Evolutionary conservation across 495 filamentous ascomycete species (phyloP).

Genomic region (Penicillium macrosclerotiorum): DNA sequence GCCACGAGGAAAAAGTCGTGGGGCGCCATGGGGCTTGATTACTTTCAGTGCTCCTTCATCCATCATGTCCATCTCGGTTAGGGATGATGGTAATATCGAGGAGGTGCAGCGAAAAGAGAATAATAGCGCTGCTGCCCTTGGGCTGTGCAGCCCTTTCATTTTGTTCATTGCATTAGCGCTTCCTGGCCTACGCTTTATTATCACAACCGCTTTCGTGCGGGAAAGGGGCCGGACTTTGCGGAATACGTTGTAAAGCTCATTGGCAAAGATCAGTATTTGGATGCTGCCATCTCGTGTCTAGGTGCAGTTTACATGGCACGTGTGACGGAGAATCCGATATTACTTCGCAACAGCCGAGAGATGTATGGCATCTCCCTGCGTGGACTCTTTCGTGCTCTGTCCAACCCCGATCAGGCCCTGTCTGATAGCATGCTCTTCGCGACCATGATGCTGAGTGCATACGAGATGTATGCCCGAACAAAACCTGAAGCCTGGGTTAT

Average conservation of each 20-base stretch:
- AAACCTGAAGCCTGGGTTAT: slow-evolving; percentile 29
- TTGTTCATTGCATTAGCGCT: slow-evolving; percentile 29
- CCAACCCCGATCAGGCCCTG: slow-evolving; percentile 19
- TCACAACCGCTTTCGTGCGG: slow-evolving; percentile 31
- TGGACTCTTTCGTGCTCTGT: slow-evolving; percentile 22
- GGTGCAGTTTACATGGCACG: slow-evolving; percentile 31
- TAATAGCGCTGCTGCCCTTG: no score
- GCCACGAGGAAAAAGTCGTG: slow-evolving; percentile 9
- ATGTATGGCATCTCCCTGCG: slow-evolving; percentile 29
- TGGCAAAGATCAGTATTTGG: slow-evolving; percentile 25
- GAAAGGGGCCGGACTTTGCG: slow-evolving; percentile 21
- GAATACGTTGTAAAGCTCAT: slow-evolving; percentile 25
- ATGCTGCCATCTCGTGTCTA: slow-evolving; percentile 29
- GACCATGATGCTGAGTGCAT: slow-evolving; percentile 35
- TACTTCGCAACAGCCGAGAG: slow-evolving; percentile 25
- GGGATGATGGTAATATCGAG: no score
- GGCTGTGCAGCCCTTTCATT: slow-evolving; percentile 24
- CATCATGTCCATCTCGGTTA: slow-evolving; percentile 6
- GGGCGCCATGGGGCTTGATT: slow-evolving; percentile 2
- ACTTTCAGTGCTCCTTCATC: slow-evolving; percentile 1
- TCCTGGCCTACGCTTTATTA: slow-evolving; percentile 34
- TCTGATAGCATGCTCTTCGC: slow-evolving; percentile 34
- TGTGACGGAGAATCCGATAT: slow-evolving; percentile 20
- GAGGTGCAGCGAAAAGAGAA: no score
- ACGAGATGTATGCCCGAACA: slow-evolving; percentile 37